phyloP scores from a whole-genome alignment of 371 early-diverging fungal species.

The Lichtheimia hyalospora region DNA sequence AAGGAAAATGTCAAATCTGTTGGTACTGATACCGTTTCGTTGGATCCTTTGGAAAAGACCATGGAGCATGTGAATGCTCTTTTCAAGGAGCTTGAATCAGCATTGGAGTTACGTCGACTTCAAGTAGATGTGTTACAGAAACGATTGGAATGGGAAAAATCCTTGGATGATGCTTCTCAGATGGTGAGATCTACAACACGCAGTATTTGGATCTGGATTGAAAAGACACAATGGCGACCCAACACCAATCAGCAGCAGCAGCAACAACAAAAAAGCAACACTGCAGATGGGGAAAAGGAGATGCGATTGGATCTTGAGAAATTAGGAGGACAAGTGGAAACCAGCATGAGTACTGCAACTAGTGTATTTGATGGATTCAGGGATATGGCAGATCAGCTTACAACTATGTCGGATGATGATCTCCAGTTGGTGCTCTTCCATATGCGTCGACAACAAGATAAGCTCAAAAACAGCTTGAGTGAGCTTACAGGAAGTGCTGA shows the following conservation, averaged over 20 bases:
- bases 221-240: conserved; percentile 34
- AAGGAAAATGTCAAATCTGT: conserved; percentile 11
- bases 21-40: conserved; percentile 9
- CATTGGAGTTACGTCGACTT: conserved; percentile 17
- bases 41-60: conserved; percentile 4
- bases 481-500: conserved; percentile 20
- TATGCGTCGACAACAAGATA: conserved; percentile 31
- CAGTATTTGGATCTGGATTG: conserved; percentile 32
- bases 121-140: conserved; percentile 24
- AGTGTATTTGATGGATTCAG: neutral
- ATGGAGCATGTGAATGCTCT: conserved; percentile 15
- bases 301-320: neutral
- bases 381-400: neutral
- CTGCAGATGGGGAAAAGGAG: too few species aligned
- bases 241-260: neutral
- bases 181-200: conserved; percentile 22
- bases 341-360: neutral
- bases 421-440: conserved; percentile 15
- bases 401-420: too few species aligned
- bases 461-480: conserved; percentile 18
- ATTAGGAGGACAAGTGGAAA: neutral
- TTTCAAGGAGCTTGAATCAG: conserved; percentile 18
- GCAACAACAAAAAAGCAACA: too few species aligned
- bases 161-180: conserved; percentile 18
- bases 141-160: conserved; percentile 35